phyloP scores from a whole-genome alignment of 805 yeast species.

The Vanderwaltozyma yarrowii region DNA sequence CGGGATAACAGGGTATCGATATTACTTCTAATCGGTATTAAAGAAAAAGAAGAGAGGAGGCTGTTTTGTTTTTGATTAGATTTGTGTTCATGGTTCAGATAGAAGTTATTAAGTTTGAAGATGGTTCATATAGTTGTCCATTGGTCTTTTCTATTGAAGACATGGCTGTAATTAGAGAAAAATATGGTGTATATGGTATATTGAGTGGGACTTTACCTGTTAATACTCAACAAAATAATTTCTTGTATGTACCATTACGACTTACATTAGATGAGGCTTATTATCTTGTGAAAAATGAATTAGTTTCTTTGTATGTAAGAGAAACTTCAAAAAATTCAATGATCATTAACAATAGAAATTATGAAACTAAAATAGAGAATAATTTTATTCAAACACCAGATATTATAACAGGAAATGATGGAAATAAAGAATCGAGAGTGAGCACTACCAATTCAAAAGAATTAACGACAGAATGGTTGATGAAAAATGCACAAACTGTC shows the following conservation, averaged over 20 bases:
- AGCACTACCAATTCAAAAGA: conserved; percentile 22
- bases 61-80: too few species aligned
- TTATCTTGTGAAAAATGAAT: conserved; percentile 43
- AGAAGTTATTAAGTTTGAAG: background rate
- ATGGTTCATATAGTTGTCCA: background rate
- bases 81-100: background rate
- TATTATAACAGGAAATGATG: conserved; percentile 24
- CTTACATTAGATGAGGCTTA: conserved; percentile 63
- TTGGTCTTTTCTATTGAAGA: conserved; percentile 21
- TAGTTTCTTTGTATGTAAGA: conserved; percentile 30
- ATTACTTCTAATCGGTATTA: too few species aligned
- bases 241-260: conserved; percentile 73
- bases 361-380: background rate
- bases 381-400: background rate
- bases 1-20: too few species aligned
- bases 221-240: conserved; percentile 91
- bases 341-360: background rate
- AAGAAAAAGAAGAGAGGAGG: too few species aligned
- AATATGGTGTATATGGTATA: conserved; percentile 62
- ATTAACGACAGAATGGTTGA: conserved; percentile 33
- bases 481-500: background rate
- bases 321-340: conserved; percentile 10
- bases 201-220: conserved; percentile 74
- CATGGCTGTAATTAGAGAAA: conserved; percentile 41
- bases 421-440: conserved; percentile 10